These are phyloP conservation scores for Boehmeria nivea DNA, from an alignment of 306 rosid species.

Conservation along the genomic window DNA sequence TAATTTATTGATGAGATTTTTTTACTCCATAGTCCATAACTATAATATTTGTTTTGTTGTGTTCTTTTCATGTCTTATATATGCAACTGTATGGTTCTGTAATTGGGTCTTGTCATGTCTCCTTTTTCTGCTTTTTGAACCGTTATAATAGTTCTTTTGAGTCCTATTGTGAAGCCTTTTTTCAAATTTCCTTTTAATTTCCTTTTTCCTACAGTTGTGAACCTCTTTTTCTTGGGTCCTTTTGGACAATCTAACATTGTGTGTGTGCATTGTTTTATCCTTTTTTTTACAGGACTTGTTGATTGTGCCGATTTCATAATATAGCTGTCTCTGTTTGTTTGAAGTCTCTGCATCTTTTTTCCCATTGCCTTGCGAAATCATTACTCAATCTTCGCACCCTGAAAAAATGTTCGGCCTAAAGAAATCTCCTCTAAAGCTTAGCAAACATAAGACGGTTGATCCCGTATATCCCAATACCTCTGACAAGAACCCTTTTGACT, in stretches of 20 bases:
- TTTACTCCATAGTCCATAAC: too few relatives aligned
- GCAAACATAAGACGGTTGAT: slow-evolving; percentile 37
- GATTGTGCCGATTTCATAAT: too few relatives aligned
- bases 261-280: not conserved
- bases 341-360: slow-evolving; percentile 13
- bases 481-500: slow-evolving; percentile 58
- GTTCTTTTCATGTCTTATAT: too few relatives aligned
- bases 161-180: too few relatives aligned
- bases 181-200: too few relatives aligned
- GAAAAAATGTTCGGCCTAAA: slow-evolving; percentile 60
- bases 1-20: too few relatives aligned
- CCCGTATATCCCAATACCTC: slow-evolving; percentile 47
- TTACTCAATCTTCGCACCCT: slow-evolving; percentile 7
- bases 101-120: too few relatives aligned
- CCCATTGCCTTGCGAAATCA: slow-evolving; percentile 1
- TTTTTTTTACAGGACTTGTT: slow-evolving; percentile 55
- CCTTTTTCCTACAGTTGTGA: too few relatives aligned
- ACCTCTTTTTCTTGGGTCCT: not conserved
- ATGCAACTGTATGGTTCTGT: too few relatives aligned
- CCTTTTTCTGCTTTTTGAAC: too few relatives aligned
- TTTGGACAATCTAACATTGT: not conserved
- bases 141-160: slow-evolving; percentile 1
- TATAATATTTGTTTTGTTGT: too few relatives aligned
- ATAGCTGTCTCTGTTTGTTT: slow-evolving; percentile 1
- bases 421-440: slow-evolving; percentile 59